Evolutionary conservation across 2,329 filamentous ascomycete genomes (phyloP).

Genomic region (Phialophora macrospora): DNA sequence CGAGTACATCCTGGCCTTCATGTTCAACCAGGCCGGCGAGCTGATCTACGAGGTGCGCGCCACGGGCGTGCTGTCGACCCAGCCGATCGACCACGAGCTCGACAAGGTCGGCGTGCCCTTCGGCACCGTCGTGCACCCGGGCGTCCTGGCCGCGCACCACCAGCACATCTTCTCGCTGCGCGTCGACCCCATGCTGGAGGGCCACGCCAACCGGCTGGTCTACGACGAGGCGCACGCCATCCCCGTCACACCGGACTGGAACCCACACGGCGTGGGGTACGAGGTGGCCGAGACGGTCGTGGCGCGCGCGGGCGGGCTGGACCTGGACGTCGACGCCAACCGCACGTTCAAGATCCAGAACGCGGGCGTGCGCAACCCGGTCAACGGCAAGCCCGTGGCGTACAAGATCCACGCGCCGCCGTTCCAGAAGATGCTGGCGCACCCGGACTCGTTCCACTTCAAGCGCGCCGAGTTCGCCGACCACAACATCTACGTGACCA

Average conservation of each 20-base stretch:
- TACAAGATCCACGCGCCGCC: constrained; percentile 63
- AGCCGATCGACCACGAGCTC: constrained; percentile 63
- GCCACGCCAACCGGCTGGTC: constrained; percentile 60
- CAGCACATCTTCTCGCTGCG: constrained; percentile 77
- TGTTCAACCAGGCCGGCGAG: constrained; percentile 73
- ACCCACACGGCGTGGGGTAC: constrained; percentile 60
- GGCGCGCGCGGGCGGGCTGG: constrained; percentile 53
- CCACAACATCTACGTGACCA: constrained; percentile 61
- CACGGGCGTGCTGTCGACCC: constrained; percentile 70
- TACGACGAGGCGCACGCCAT: constrained; percentile 66
- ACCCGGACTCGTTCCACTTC: constrained; percentile 54
- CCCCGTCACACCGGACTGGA: constrained; percentile 57
- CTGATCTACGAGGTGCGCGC: constrained; percentile 70
- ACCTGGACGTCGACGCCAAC: constrained; percentile 55
- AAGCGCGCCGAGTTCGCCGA: constrained; percentile 61
- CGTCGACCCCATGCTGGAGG: constrained; percentile 62
- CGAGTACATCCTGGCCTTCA: constrained; percentile 73
- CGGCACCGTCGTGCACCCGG: constrained; percentile 71
- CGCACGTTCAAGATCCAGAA: constrained; percentile 66
- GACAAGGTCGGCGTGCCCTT: constrained; percentile 67
- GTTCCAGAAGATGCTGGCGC: constrained; percentile 63
- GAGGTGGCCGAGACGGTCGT: constrained; percentile 56
- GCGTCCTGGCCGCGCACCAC: constrained; percentile 71
- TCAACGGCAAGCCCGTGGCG: constrained; percentile 60
- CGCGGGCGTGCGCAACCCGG: constrained; percentile 55